Base-by-base conservation (phyloP, 352 stramenopile genomes). In the Phytophthora podocarpi region DNA sequence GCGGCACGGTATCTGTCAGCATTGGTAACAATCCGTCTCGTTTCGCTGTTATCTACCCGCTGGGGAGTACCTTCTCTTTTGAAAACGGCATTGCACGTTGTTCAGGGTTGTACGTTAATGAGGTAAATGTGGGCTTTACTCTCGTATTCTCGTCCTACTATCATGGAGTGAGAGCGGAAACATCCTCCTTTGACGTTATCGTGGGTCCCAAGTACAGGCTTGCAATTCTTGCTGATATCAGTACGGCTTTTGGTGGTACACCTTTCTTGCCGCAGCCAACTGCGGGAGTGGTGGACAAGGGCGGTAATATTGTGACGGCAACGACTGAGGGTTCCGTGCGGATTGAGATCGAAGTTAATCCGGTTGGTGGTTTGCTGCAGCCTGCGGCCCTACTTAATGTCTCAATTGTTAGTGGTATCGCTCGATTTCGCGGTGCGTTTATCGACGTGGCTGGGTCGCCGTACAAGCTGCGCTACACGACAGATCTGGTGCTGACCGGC, bases 391-490 rank as follows among this genome's bases (percentile, higher is more conserved):
- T 69, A 34, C 42, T 91, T 2, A 90, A 85, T 5, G 65, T 83
- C 9, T 82, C 60, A 7, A 76, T 96, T 48, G 76, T 76, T 21
- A 48, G 32, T 2, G 87, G 85, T 6, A 49, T 89, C 4, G 83
- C 64, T 16, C 85, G 76, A 15, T 94, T 93, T 43, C 64, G 79
- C 16, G 68, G 73, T 5, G 36, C 87, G 13, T 90, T 78, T 49
- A 93, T 96, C 37, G 84, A 94, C 28, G 76, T 89, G 23, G 80
- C 85, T 18, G 87, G 87, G 0, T 92, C 83, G 5, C 85, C 85
- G 6, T 96, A 96, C 66, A 81, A 70, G 15, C 53, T 96, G 27
- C 73, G 71, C 1, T 94, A 94, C 24, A 90, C 62, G 4, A 88
- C 80, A 4, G 79, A 90, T 52, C 47, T 91, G 30, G 59, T 59